Evolutionary conservation across 1,284 basidiomycete species (phyloP).

Genomic region (Cystobasidiaceae sp.): DNA sequence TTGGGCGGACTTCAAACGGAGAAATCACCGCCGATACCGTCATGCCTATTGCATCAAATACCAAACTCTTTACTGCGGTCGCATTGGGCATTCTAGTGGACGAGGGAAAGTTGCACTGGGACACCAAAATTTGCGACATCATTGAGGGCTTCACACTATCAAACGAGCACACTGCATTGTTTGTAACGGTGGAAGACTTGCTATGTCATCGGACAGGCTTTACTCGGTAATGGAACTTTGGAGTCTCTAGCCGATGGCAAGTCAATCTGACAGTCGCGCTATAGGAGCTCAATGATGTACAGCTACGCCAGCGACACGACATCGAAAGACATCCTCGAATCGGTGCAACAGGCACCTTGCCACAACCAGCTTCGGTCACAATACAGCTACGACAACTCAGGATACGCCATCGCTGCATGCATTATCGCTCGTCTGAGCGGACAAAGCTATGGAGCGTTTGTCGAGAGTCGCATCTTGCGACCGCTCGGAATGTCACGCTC

Average conservation of each 20-base stretch:
- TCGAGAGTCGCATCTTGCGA: neutral
- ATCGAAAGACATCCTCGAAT: neutral
- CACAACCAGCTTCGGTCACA: neutral
- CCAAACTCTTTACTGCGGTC: constrained; percentile 14
- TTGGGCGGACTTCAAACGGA: neutral
- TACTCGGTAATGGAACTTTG: constrained; percentile 5
- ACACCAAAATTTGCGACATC: constrained; percentile 3
- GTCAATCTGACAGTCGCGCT: neutral
- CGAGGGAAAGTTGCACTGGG: constrained; percentile 2
- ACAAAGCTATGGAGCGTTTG: neutral
- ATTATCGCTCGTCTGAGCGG: neutral
- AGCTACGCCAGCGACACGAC: neutral
- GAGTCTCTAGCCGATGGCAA: no score
- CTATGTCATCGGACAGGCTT: neutral
- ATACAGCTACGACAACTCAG: neutral
- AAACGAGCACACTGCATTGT: neutral
- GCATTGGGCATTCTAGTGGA: constrained; percentile 12
- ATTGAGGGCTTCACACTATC: neutral
- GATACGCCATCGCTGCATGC: neutral
- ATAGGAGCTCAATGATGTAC: neutral
- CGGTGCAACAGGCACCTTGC: neutral
- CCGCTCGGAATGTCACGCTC: constrained; percentile 2
- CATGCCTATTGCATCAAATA: neutral
- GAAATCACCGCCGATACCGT: constrained; percentile 2
- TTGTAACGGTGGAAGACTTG: constrained; percentile 3